Conservation (phyloP, 192 early-diverging fungal genomes). For the Mortierella alpina region DNA sequence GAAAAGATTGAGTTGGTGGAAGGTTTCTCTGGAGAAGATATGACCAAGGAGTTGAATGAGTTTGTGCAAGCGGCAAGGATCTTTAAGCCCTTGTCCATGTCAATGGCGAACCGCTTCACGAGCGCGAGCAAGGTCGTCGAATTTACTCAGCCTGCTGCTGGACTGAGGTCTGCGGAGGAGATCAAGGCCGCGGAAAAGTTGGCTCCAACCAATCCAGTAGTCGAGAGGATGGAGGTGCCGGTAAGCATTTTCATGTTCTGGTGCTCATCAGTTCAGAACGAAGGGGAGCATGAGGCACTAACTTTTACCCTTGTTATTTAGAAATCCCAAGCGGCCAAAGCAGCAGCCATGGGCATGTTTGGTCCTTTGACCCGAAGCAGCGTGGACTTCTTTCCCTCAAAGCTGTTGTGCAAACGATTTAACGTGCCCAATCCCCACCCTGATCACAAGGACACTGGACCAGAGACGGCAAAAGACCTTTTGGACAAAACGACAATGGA, state of each 20-base stretch:
- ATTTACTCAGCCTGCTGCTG: conserved; percentile 50
- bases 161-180: conserved; percentile 53
- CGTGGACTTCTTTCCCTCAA: conserved; percentile 70
- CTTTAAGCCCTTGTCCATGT: conserved; percentile 73
- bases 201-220: not conserved
- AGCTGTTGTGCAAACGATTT: conserved; percentile 82
- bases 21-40: conserved; percentile 57
- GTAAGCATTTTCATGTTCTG: conserved; percentile 3
- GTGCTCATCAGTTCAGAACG: too few relatives aligned
- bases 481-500: conserved; percentile 60
- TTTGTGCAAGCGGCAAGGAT: conserved; percentile 83
- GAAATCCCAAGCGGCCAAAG: conserved; percentile 57
- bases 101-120: conserved; percentile 82
- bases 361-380: conserved; percentile 69
- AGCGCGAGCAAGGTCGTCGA: conserved; percentile 53
- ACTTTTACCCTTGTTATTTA: not conserved
- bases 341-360: conserved; percentile 75
- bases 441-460: conserved; percentile 51
- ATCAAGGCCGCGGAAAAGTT: conserved; percentile 14
- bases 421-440: conserved; percentile 80
- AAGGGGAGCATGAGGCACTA: too few relatives aligned
- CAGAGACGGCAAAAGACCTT: conserved; percentile 43
- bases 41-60: conserved; percentile 72
- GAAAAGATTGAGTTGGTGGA: conserved; percentile 39
- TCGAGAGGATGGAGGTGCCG: conserved; percentile 38